phyloP scores from a whole-genome alignment of 495 filamentous ascomycete genomes.

The Cercophora newfieldiana region DNA sequence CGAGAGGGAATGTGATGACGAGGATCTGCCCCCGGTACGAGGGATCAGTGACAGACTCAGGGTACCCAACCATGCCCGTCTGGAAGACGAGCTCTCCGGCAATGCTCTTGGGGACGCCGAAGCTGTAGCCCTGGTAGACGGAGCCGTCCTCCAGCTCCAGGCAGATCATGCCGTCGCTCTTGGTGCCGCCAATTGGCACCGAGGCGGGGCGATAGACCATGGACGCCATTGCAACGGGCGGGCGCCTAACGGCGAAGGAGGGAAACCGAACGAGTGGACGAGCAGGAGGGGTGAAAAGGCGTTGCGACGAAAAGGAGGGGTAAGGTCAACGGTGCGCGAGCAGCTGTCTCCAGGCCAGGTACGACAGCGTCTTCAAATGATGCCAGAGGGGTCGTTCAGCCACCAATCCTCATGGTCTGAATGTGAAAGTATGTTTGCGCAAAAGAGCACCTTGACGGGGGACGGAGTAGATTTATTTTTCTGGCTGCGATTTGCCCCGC shows the following conservation, averaged over 20 bases:
- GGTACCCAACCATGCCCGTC: conserved; percentile 99
- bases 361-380: conserved; percentile 6
- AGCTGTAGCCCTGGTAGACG: conserved; percentile 89
- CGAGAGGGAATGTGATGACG: conserved; percentile 96
- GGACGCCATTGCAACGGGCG: conserved; percentile 40
- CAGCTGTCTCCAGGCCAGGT: conserved; percentile 19
- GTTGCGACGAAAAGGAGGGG: background rate
- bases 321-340: conserved; percentile 1
- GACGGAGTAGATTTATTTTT: conserved; percentile 19
- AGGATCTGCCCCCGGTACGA: conserved; percentile 98
- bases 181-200: conserved; percentile 46
- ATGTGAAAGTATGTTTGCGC: conserved; percentile 3
- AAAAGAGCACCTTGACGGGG: conserved; percentile 9
- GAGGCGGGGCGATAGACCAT: conserved; percentile 56
- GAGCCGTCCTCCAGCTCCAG: conserved; percentile 90
- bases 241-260: background rate
- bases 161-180: conserved; percentile 62
- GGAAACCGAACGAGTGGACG: background rate
- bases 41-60: conserved; percentile 97
- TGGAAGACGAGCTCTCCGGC: conserved; percentile 98
- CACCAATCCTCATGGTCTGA: conserved; percentile 16
- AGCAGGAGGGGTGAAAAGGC: conserved; percentile 1
- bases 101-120: conserved; percentile 87
- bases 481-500: conserved; percentile 24
- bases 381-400: conserved; percentile 16